These are phyloP conservation scores for Neurospora terricola DNA, from an alignment of 495 filamentous ascomycete genomes.

Conservation along the genomic window DNA sequence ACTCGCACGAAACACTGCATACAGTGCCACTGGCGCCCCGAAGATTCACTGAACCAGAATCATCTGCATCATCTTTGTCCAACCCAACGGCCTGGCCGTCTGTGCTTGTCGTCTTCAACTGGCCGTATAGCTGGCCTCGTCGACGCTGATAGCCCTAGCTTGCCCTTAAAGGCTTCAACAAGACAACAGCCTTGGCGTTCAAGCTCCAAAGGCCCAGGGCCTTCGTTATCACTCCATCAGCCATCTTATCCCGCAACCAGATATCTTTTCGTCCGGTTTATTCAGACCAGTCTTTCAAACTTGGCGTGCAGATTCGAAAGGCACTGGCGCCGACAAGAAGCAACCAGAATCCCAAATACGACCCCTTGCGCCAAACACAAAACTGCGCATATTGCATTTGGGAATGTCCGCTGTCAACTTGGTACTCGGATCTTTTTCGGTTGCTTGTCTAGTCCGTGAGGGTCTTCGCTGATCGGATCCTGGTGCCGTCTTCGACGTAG, in stretches of 20 bases:
- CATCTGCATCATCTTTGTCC: constrained; percentile 38
- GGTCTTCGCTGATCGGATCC: constrained; percentile 8
- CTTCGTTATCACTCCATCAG: not conserved
- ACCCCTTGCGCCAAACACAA: not conserved
- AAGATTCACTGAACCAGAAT: constrained; percentile 31
- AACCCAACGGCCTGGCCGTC: constrained; percentile 17
- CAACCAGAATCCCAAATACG: not conserved
- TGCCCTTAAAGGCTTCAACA: not conserved
- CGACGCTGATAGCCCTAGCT: not conserved
- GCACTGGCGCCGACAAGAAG: not conserved
- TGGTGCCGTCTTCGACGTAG: constrained; percentile 10
- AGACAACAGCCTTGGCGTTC: not conserved
- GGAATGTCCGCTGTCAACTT: constrained; percentile 20
- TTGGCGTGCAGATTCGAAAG: not conserved
- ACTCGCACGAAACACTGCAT: constrained; percentile 33
- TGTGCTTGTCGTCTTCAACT: constrained; percentile 5
- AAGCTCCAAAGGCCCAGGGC: not conserved
- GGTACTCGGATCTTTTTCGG: constrained; percentile 17
- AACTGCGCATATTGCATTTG: constrained; percentile 10
- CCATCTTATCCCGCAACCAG: not conserved
- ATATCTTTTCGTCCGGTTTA: not conserved
- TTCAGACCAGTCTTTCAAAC: not conserved
- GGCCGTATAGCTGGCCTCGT: constrained; percentile 5
- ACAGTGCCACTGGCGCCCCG: constrained; percentile 32
- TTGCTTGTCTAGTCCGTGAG: constrained; percentile 15